phyloP scores from a whole-genome alignment of 805 yeast genomes.

The Jamesozyma jinghongensis region DNA sequence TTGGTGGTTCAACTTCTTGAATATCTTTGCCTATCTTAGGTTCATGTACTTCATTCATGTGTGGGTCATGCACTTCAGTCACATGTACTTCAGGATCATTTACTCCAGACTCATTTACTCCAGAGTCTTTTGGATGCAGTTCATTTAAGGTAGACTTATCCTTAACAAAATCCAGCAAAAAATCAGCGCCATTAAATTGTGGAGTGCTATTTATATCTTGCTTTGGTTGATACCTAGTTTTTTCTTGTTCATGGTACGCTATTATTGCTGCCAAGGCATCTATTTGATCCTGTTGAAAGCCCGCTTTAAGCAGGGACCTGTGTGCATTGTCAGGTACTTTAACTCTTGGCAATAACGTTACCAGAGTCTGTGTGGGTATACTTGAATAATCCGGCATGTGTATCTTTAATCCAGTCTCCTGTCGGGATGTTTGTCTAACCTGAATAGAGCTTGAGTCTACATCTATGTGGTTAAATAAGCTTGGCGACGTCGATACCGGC shows the following conservation, averaged over 20 bases:
- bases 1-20: no score
- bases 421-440: no score
- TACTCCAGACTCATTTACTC: no score
- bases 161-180: not conserved
- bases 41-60: no score
- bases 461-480: no score
- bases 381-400: slow-evolving; percentile 23
- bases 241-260: slow-evolving; percentile 50
- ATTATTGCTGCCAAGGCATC: slow-evolving; percentile 63
- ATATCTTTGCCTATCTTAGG: no score
- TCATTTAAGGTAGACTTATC: not conserved
- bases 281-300: slow-evolving; percentile 58
- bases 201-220: not conserved
- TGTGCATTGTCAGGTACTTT: slow-evolving; percentile 69
- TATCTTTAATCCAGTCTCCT: slow-evolving; percentile 4
- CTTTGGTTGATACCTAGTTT: slow-evolving; percentile 5
- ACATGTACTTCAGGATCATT: no score
- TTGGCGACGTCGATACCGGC: no score
- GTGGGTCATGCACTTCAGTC: no score
- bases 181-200: not conserved
- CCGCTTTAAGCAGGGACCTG: slow-evolving; percentile 51
- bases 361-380: slow-evolving; percentile 27
- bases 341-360: slow-evolving; percentile 45
- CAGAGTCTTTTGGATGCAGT: no score
- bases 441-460: no score